These are phyloP conservation scores for Clonostachys byssicola DNA, from an alignment of 2,329 filamentous ascomycete species.

Conservation along the genomic window DNA sequence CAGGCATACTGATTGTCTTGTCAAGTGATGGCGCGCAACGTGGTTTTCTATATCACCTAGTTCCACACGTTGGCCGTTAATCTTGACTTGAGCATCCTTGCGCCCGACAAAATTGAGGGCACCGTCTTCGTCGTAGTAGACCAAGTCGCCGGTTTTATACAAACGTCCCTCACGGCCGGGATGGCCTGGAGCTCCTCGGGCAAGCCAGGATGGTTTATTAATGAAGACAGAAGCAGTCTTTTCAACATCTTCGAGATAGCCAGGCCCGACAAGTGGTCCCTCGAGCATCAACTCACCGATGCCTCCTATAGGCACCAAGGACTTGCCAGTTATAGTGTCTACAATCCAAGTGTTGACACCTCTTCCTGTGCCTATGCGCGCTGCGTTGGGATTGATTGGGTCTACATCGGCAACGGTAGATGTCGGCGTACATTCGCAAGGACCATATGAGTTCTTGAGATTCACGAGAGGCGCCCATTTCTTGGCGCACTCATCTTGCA, in stretches of 20 bases:
- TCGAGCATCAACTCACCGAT: slow-evolving; percentile 38
- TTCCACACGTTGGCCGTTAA: slow-evolving; percentile 55
- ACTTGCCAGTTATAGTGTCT: slow-evolving; percentile 4
- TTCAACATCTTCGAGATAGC: slow-evolving; percentile 4
- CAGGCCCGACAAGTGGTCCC: slow-evolving; percentile 46
- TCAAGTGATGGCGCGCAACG: neutral
- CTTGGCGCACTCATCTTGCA: slow-evolving; percentile 26
- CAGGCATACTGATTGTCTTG: too few species aligned
- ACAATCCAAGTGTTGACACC: slow-evolving; percentile 13
- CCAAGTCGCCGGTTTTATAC: slow-evolving; percentile 9
- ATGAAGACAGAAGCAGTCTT: slow-evolving; percentile 4
- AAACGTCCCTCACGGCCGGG: slow-evolving; percentile 1
- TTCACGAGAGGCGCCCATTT: slow-evolving; percentile 27
- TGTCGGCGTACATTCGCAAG: slow-evolving; percentile 39
- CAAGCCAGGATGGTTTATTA: slow-evolving; percentile 1
- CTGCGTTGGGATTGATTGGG: slow-evolving; percentile 2
- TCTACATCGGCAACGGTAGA: slow-evolving; percentile 12
- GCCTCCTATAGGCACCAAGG: neutral
- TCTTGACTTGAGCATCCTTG: slow-evolving; percentile 17
- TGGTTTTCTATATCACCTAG: slow-evolving; percentile 23
- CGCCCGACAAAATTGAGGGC: slow-evolving; percentile 37
- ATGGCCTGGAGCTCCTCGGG: neutral
- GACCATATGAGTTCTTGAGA: slow-evolving; percentile 27
- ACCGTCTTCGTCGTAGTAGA: slow-evolving; percentile 19
- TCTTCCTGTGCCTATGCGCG: slow-evolving; percentile 5